Conservation (phyloP, 345 rosid species). For the Syzygium oleosum region DNA sequence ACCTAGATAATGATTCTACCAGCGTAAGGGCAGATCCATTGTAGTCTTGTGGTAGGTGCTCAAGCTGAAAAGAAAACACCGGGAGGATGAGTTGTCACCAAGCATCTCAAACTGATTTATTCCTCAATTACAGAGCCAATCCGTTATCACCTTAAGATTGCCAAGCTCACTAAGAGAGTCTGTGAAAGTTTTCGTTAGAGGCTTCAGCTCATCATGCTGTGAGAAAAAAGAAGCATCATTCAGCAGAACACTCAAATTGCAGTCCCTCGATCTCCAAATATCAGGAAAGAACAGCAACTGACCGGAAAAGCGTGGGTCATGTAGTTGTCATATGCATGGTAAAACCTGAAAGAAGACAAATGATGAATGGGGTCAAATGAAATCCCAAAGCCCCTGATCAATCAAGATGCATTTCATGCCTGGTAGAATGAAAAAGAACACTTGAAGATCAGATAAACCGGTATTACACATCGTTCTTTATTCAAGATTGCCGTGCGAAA, state of each 20-base stretch:
- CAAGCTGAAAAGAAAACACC: constrained; percentile 50
- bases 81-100: constrained; percentile 4
- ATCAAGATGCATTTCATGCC: not conserved
- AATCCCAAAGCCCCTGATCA: not conserved
- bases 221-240: constrained; percentile 4
- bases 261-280: not conserved
- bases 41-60: constrained; percentile 76
- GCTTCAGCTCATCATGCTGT: constrained; percentile 96
- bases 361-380: not conserved
- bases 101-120: not conserved
- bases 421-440: not conserved
- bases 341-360: constrained; percentile 49
- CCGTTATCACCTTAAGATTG: constrained; percentile 57
- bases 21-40: constrained; percentile 89
- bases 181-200: constrained; percentile 73
- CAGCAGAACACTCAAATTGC: not conserved
- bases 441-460: not conserved
- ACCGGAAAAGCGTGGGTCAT: constrained; percentile 88
- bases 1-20: constrained; percentile 92
- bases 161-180: constrained; percentile 97
- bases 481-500: not conserved
- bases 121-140: constrained; percentile 2
- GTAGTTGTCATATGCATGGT: constrained; percentile 94
- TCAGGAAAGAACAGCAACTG: constrained; percentile 14
- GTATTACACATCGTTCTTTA: not conserved